Percentiles rank a stretch among this genome's conserved stretches.
Evolutionary conservation across 2,329 filamentous ascomycete genomes (phyloP).

Genomic region (Epichloe festucae): DNA sequence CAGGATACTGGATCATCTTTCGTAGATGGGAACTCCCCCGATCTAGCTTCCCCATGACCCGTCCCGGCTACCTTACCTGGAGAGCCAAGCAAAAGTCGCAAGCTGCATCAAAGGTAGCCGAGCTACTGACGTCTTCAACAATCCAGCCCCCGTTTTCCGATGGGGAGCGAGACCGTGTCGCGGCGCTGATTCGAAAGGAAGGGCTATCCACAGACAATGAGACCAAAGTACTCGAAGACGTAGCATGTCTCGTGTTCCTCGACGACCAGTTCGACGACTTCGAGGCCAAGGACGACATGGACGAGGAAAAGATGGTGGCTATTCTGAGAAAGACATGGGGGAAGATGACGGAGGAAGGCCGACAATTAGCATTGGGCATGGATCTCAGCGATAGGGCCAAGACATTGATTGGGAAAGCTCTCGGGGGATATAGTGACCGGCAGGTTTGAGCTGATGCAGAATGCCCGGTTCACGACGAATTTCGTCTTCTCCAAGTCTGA

Average conservation of each 20-base stretch:
- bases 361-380: slow-evolving; percentile 52
- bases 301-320: slow-evolving; percentile 63
- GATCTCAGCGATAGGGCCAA: slow-evolving; percentile 49
- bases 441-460: too few species aligned
- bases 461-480: too few species aligned
- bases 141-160: slow-evolving; percentile 25
- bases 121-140: slow-evolving; percentile 31
- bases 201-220: slow-evolving; percentile 46
- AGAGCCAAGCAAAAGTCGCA: slow-evolving; percentile 61
- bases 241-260: slow-evolving; percentile 75
- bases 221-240: slow-evolving; percentile 69
- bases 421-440: slow-evolving; percentile 19
- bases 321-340: slow-evolving; percentile 62
- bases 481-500: too few species aligned
- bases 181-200: slow-evolving; percentile 66
- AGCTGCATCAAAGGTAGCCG: slow-evolving; percentile 38
- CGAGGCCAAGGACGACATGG: slow-evolving; percentile 48
- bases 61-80: slow-evolving; percentile 70
- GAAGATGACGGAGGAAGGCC: slow-evolving; percentile 56
- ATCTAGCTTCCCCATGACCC: slow-evolving; percentile 58
- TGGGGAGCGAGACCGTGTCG: slow-evolving; percentile 49
- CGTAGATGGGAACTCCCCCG: slow-evolving; percentile 66
- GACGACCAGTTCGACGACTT: slow-evolving; percentile 80
- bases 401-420: slow-evolving; percentile 49
- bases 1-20: background rate